Conservation (phyloP, 345 rosid species). For the Moricandia moricandioides region DNA sequence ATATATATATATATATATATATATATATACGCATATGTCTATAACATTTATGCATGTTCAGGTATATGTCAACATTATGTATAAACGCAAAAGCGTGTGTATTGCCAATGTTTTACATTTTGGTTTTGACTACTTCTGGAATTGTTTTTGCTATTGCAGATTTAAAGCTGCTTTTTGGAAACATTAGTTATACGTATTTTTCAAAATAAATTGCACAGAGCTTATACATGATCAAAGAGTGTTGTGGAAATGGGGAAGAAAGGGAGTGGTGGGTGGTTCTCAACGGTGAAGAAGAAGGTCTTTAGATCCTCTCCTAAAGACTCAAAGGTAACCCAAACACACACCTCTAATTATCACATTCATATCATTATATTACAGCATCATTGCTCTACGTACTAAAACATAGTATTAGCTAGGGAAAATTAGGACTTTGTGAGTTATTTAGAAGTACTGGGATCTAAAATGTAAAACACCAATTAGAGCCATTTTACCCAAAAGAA, state of each 20-base stretch:
- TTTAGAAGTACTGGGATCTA: neutral
- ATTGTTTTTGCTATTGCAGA: neutral
- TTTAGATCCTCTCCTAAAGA: slow-evolving; percentile 73
- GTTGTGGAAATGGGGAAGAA: slow-evolving; percentile 80
- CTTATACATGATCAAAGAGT: slow-evolving; percentile 7
- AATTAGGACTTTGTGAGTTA: slow-evolving; percentile 1
- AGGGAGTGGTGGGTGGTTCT: slow-evolving; percentile 77
- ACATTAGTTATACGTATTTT: neutral
- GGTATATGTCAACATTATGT: neutral
- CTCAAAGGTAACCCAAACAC: slow-evolving; percentile 51
- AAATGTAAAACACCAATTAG: neutral
- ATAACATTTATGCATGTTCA: slow-evolving; percentile 1
- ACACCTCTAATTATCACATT: neutral
- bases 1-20: neutral
- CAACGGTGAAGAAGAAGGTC: slow-evolving; percentile 76
- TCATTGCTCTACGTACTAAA: neutral
- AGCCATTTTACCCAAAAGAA: neutral
- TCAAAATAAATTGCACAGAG: neutral
- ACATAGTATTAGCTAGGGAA: slow-evolving; percentile 6
- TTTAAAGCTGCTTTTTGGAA: neutral
- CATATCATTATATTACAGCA: neutral
- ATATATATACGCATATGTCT: neutral
- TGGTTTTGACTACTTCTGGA: neutral
- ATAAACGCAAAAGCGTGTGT: neutral
- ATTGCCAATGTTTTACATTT: slow-evolving; percentile 5